These are phyloP conservation scores for Aspergillus conjunctus DNA, from an alignment of 495 filamentous ascomycete species.

Conservation along the genomic window DNA sequence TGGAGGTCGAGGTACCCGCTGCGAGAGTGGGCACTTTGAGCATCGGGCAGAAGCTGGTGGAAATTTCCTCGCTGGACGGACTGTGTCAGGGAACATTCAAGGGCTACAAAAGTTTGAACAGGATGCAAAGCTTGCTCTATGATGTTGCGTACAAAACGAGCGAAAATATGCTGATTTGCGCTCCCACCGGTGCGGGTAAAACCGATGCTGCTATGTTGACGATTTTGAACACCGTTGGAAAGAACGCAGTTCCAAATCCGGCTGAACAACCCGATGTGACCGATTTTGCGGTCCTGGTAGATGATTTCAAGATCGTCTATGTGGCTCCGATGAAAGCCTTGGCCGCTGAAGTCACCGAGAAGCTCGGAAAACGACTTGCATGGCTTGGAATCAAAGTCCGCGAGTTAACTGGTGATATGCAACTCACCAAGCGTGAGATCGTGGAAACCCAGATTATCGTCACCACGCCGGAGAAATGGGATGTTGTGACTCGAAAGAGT, in stretches of 20 bases:
- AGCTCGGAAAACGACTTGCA: constrained; percentile 87
- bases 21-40: constrained; percentile 73
- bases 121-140: constrained; percentile 97
- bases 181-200: constrained; percentile 97
- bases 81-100: constrained; percentile 90
- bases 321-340: constrained; percentile 98
- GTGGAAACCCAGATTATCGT: constrained; percentile 96
- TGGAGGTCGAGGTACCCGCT: constrained; percentile 85
- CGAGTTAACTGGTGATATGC: constrained; percentile 97
- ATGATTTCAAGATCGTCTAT: constrained; percentile 98
- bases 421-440: constrained; percentile 95
- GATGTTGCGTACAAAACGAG: constrained; percentile 93
- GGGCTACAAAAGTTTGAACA: constrained; percentile 89
- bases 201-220: constrained; percentile 98
- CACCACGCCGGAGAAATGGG: constrained; percentile 99
- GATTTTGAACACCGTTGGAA: constrained; percentile 82
- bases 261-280: constrained; percentile 69
- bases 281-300: constrained; percentile 74
- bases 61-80: constrained; percentile 82
- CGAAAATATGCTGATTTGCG: constrained; percentile 99
- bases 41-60: constrained; percentile 68
- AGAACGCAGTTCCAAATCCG: constrained; percentile 80
- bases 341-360: constrained; percentile 93
- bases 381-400: constrained; percentile 90
- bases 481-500: constrained; percentile 95